These are phyloP conservation scores for Cynara cardunculus DNA, from an alignment of 129 eudicot species.

Conservation along the genomic window DNA sequence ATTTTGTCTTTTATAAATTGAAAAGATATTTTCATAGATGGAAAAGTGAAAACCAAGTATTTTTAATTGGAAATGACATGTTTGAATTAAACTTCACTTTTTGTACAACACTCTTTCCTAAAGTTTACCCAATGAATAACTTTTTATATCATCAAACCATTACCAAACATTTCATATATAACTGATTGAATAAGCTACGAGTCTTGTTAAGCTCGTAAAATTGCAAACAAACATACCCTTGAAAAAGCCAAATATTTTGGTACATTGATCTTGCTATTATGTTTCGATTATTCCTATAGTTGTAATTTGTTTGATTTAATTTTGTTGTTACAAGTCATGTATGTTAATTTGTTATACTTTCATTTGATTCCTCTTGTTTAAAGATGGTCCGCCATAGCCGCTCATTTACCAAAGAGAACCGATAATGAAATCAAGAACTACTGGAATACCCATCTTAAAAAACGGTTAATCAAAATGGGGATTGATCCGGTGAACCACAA, in stretches of 20 bases:
- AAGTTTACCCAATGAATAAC: too few relatives aligned
- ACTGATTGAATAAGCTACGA: too few relatives aligned
- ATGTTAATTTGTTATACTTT: neutral
- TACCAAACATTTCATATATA: too few relatives aligned
- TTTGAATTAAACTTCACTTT: too few relatives aligned
- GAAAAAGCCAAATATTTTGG: neutral
- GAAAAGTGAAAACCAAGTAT: too few relatives aligned
- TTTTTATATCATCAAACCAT: neutral
- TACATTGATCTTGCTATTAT: constrained; percentile 18
- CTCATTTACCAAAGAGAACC: constrained; percentile 68
- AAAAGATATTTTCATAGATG: too few relatives aligned
- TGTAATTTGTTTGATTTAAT: neutral
- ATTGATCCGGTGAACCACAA: constrained; percentile 79
- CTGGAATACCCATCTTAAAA: constrained; percentile 77
- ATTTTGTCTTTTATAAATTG: too few relatives aligned
- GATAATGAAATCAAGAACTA: constrained; percentile 75
- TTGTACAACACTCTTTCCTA: too few relatives aligned
- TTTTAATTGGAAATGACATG: too few relatives aligned
- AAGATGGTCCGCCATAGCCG: constrained; percentile 87
- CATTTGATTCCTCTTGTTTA: constrained; percentile 13
- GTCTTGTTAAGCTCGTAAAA: too few relatives aligned
- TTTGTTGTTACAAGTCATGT: neutral
- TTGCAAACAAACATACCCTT: too few relatives aligned
- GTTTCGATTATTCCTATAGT: constrained; percentile 17
- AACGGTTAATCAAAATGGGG: constrained; percentile 64